A percentile compares a stretch with the other conserved stretches of the same genome.
phyloP scores from a whole-genome alignment of 768 basidiomycete species.

The Sarcomyxa edulis region DNA sequence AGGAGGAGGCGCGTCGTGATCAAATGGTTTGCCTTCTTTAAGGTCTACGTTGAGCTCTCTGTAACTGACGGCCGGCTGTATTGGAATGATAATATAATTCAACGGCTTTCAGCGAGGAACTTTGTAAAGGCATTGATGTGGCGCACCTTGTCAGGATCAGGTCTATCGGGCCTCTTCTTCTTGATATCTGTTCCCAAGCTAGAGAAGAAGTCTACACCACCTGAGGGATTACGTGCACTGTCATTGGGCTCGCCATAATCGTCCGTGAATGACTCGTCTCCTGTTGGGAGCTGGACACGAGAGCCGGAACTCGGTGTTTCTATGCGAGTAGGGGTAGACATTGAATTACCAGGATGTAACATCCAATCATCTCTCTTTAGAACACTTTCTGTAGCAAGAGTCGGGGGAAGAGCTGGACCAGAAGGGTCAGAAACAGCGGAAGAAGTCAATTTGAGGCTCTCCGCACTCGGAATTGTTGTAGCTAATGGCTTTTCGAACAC shows the following conservation, averaged over 20 bases:
- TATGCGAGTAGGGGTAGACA: too few relatives aligned
- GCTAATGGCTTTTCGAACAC: conserved; percentile 47
- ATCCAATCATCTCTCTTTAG: conserved; percentile 87
- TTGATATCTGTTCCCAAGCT: conserved; percentile 72
- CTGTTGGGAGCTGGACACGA: conserved; percentile 16
- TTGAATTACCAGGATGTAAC: too few relatives aligned
- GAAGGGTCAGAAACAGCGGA: conserved; percentile 41
- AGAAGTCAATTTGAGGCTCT: conserved; percentile 65
- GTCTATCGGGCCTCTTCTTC: conserved; percentile 59
- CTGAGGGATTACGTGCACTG: conserved; percentile 42
- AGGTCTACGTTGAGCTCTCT: conserved; percentile 61
- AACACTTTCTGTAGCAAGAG: conserved; percentile 39
- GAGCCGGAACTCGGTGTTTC: conserved; percentile 23
- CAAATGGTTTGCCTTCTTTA: conserved; percentile 34
- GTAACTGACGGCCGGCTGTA: conserved; percentile 56
- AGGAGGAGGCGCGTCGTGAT: conserved; percentile 33
- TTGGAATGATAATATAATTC: conserved; percentile 7
- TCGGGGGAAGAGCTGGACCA: conserved; percentile 42
- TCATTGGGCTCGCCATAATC: conserved; percentile 52
- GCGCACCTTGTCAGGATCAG: conserved; percentile 69
- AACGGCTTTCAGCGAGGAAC: not conserved
- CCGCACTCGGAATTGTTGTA: conserved; percentile 71
- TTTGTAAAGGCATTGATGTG: not conserved
- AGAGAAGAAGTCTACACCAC: conserved; percentile 85
- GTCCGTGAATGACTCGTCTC: conserved; percentile 56